phyloP scores from a whole-genome alignment of 2,329 filamentous ascomycete species.

The Colletotrichum cereale region DNA sequence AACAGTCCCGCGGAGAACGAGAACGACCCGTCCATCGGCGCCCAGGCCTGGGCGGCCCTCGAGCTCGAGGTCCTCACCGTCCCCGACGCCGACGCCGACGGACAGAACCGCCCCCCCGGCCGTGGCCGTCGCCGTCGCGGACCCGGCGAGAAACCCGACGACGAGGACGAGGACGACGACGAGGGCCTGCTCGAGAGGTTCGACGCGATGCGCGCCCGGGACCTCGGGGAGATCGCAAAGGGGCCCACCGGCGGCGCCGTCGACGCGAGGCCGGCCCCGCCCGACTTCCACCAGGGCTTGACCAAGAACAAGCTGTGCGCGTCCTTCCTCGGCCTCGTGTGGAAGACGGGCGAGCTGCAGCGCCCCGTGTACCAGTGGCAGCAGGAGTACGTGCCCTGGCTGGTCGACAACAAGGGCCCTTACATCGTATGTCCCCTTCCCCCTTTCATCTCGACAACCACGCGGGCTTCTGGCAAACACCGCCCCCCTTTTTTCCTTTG shows the following conservation, averaged over 20 bases:
- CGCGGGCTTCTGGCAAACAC: too few relatives aligned
- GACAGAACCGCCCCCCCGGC: too few relatives aligned
- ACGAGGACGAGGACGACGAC: not conserved
- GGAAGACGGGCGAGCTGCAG: slow-evolving; percentile 27
- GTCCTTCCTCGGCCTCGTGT: slow-evolving; percentile 22
- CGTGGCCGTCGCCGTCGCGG: too few relatives aligned
- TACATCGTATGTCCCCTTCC: slow-evolving; percentile 17
- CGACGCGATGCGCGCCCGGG: not conserved
- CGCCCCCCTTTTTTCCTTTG: not conserved
- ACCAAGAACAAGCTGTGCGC: slow-evolving; percentile 8
- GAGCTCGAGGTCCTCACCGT: not conserved
- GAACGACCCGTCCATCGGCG: not conserved
- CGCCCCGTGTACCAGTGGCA: slow-evolving; percentile 25
- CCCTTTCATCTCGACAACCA: not conserved
- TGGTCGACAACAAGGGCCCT: slow-evolving; percentile 35
- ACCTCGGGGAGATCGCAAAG: not conserved
- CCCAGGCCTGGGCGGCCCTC: slow-evolving; percentile 11
- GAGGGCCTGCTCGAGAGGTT: not conserved
- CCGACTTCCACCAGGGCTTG: slow-evolving; percentile 30
- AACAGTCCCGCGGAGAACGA: not conserved
- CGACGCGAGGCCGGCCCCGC: not conserved
- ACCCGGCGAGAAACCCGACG: too few relatives aligned
- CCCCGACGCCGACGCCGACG: not conserved
- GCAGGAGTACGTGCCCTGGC: slow-evolving; percentile 38
- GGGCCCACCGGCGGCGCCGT: too few relatives aligned